A percentile compares a stretch with the other conserved stretches of the same genome.
Evolutionary conservation across 768 basidiomycete genomes (phyloP).

Genomic region (Suillus plorans): DNA sequence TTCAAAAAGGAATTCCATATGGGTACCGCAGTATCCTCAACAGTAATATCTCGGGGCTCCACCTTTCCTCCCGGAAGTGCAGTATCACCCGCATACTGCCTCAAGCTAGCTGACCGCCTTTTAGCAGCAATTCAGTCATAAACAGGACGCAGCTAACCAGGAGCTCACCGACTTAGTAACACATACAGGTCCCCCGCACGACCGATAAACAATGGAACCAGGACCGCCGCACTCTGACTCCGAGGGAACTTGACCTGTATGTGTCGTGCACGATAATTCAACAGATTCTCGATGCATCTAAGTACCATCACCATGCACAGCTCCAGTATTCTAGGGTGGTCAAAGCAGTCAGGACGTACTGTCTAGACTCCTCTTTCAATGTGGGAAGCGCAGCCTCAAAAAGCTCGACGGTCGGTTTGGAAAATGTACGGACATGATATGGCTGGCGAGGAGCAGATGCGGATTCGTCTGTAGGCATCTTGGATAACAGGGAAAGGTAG

Average conservation of each 20-base stretch:
- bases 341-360: constrained; percentile 10
- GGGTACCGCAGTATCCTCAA: constrained; percentile 82
- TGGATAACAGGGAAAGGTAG: not conserved
- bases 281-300: constrained; percentile 28
- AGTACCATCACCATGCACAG: not conserved
- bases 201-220: constrained; percentile 85
- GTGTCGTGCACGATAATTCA: constrained; percentile 23
- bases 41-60: constrained; percentile 62
- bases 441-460: not conserved
- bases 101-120: constrained; percentile 72
- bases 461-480: constrained; percentile 13
- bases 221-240: constrained; percentile 67
- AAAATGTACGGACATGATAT: constrained; percentile 20
- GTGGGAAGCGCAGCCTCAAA: constrained; percentile 14
- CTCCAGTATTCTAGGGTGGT: not conserved
- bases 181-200: constrained; percentile 84
- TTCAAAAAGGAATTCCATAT: not conserved
- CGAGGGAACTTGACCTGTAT: constrained; percentile 48
- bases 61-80: constrained; percentile 85
- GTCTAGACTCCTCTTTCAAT: constrained; percentile 22
- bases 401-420: constrained; percentile 9
- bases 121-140: not conserved
- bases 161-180: constrained; percentile 71
- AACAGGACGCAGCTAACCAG: constrained; percentile 3
- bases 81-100: constrained; percentile 84